Base-by-base conservation (phyloP, 2,329 filamentous ascomycete genomes). In the Coniella vitis region DNA sequence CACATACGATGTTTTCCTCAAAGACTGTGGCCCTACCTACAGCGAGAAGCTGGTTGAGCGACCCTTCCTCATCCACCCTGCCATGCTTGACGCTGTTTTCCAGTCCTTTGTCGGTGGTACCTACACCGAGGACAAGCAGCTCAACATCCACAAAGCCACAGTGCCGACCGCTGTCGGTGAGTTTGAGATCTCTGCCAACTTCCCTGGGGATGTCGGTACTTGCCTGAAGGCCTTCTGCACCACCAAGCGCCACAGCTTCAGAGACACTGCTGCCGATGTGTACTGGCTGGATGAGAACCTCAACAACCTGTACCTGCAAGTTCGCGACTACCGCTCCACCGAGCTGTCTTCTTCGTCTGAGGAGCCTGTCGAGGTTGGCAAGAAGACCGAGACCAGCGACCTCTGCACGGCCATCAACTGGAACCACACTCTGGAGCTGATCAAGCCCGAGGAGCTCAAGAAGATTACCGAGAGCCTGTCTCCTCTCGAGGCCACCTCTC, bases 51-150 rank as follows among this genome's bases (percentile, higher is more conserved):
- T 73, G 47, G 44, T 47, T 17, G 75, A 79, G 57, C 78, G 70
- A 50, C 64, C 69, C 2, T 74, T 79, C 54, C 48, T 79, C 7
- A 69, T 81, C 17, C 78, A 82, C 54, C 78, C 78, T 0, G 70
- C 74, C 7, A 78, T 76, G 0, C 63, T 81, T 7, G 78, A 81
- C 54, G 64, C 73, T 3, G 71, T 80, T 58, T 70, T 82, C 32
- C 78, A 82, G 49, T 42, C 44, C 35, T 39, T 43, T 22, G 36
- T 51, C 21, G 49, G 49, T 19, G 40, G 45, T 5, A 51, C 49
- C 13, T 51, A 45, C 37, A 47, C 44, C 38, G 42, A 22, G 31
- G 36, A 51, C 38, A 47, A 47, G 40, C 31, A 22, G 25, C 45
- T 41, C 44, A 42, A 47, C 39, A 46, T 47, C 34, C 44, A 51